Percentiles rank a stretch among this genome's conserved stretches.
Conservation (phyloP, 1,139 yeast species). For the Hemisphaericaspora subhashii region DNA sequence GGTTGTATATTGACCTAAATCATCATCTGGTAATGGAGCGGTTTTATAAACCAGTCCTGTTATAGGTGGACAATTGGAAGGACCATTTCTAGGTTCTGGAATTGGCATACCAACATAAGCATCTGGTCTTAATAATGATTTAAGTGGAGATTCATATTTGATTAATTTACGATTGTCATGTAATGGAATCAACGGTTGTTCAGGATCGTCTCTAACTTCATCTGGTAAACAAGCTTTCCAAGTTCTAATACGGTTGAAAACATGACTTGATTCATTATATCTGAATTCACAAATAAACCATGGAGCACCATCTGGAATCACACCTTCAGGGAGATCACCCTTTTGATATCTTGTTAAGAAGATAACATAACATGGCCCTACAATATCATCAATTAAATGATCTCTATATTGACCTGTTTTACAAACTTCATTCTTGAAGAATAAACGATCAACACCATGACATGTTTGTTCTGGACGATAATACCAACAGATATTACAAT, state of each 20-base stretch:
- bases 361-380: constrained; percentile 92
- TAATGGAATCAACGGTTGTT: constrained; percentile 66
- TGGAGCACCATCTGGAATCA: constrained; percentile 70
- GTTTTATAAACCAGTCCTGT: constrained; percentile 87
- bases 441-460: constrained; percentile 83
- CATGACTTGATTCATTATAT: constrained; percentile 86
- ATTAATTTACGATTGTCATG: constrained; percentile 63
- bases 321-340: constrained; percentile 79
- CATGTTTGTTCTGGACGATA: constrained; percentile 97
- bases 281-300: constrained; percentile 94
- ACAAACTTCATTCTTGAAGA: constrained; percentile 91
- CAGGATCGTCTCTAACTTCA: constrained; percentile 84
- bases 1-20: constrained; percentile 68
- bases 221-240: constrained; percentile 99
- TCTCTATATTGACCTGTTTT: constrained; percentile 97
- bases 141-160: constrained; percentile 81
- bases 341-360: constrained; percentile 92
- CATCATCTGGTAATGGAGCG: constrained; percentile 74
- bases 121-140: constrained; percentile 69
- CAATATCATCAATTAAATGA: constrained; percentile 81
- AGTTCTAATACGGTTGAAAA: constrained; percentile 90
- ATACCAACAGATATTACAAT: constrained; percentile 97
- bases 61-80: constrained; percentile 79
- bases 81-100: constrained; percentile 81
- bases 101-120: constrained; percentile 72